Evolutionary conservation across 441 rosid species (phyloP).

Genomic region (Brassica balearica): DNA sequence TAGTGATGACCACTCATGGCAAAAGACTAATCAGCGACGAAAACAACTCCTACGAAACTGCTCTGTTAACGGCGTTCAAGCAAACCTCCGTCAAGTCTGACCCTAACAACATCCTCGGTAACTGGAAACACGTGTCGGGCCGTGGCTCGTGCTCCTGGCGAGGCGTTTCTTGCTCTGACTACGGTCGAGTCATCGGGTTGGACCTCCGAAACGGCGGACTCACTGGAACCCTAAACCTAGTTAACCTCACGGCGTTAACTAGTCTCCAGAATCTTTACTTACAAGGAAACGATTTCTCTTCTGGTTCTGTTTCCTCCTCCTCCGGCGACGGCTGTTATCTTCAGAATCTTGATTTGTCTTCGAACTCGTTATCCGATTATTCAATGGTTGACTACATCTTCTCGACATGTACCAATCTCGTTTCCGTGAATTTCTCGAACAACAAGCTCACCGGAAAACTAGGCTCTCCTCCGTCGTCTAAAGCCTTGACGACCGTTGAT

Average conservation of each 20-base stretch:
- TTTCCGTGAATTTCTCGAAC: conserved; percentile 1
- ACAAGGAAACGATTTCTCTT: conserved; percentile 61
- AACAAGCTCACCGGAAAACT: conserved; percentile 53
- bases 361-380: conserved; percentile 1
- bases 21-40: conserved; percentile 9
- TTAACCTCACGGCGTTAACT: conserved; percentile 54
- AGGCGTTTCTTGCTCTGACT: conserved; percentile 65
- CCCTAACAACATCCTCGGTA: conserved; percentile 52
- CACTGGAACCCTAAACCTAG: conserved; percentile 53
- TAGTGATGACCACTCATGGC: conserved; percentile 7
- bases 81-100: conserved; percentile 58
- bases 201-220: conserved; percentile 61
- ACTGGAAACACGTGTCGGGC: conserved; percentile 56
- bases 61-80: conserved; percentile 62
- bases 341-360: conserved; percentile 18
- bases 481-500: conserved; percentile 58
- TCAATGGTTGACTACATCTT: conserved; percentile 13
- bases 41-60: conserved; percentile 40
- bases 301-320: conserved; percentile 39
- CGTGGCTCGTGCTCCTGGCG: conserved; percentile 60
- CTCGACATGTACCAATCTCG: conserved; percentile 20
- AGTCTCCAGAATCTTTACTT: conserved; percentile 55
- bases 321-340: conserved; percentile 34
- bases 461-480: conserved; percentile 41
- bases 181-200: conserved; percentile 55